Percentiles rank a stretch among this genome's conserved stretches.
Evolutionary conservation across 2,329 filamentous ascomycete species (phyloP).

Genomic region (Albifimbria verrucaria): DNA sequence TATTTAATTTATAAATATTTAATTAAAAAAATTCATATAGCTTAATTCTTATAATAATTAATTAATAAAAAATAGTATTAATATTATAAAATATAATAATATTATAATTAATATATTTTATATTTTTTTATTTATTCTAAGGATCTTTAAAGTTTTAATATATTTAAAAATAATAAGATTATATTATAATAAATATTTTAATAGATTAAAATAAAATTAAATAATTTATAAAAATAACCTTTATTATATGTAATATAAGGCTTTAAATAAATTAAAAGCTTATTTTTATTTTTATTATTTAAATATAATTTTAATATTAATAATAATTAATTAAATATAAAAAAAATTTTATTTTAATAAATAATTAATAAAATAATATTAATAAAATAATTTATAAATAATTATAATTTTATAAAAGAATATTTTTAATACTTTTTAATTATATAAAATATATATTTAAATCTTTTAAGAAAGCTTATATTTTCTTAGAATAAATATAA

Average conservation of each 20-base stretch:
- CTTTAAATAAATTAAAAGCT: not conserved
- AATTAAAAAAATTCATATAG: not conserved
- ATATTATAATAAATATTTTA: no score
- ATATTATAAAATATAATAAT: not conserved
- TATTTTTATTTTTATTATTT: not conserved
- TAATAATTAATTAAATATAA: constrained; percentile 3
- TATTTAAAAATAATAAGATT: no score
- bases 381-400: not conserved
- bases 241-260: not conserved
- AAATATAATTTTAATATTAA: not conserved
- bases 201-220: not conserved
- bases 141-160: no score
- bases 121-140: not conserved
- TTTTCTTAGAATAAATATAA: constrained; percentile 3
- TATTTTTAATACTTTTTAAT: not conserved
- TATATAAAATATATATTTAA: not conserved
- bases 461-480: not conserved
- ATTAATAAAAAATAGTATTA: not conserved
- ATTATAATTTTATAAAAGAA: not conserved
- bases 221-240: not conserved
- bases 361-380: not conserved
- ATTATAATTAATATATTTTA: not conserved
- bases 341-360: not conserved
- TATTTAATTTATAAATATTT: not conserved
- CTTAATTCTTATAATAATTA: not conserved